Evolutionary conservation across 2,329 filamentous ascomycete genomes (phyloP), one percentile per base, ranked within the genome.

Genomic region (Gliomastix tumulicola): DNA sequence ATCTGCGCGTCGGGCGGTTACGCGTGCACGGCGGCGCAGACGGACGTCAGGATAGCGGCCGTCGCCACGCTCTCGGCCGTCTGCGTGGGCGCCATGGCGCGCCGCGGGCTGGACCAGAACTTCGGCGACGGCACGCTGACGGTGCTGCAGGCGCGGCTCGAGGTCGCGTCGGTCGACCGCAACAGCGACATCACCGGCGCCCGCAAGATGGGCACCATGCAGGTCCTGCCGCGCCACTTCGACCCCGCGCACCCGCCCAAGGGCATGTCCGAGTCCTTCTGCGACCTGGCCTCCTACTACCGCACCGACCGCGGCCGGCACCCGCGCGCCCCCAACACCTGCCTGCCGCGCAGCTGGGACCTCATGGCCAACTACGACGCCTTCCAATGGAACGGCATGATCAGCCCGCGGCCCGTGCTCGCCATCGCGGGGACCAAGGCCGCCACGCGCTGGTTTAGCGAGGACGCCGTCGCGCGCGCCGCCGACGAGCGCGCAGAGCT

Each of bases 1-100:
- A 57, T 66, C 36, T 65, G 60, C 37, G 56, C 53, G 2, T 53
- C 50, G 2, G 61, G 63, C 12, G 58, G 57, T 12, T 65, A 63
- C 34, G 51, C 46, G 3, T 41, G 49, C 7, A 52, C 47, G 33
- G 57, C 61, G 2, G 53, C 62, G 6, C 49, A 56, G 38, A 50
- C 54, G 3, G 57, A 67, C 33, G 31, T 40, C 8, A 59, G 62
- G 13, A 57, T 66, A 41, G 56, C 56, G 37, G 60, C 59, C 7
- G 44, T 60, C 7, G 62, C 56, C 3, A 58, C 54, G 3, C 38
- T 56, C 10, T 51, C 44, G 21, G 49, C 45, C 2, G 52, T 49
- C 2, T 52, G 50, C 35, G 40, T 60, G 13, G 58, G 60, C 19
- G 32, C 36, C 19, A 47, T 53, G 40, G 41, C 48, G 11, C 51